Evolutionary conservation across 1,284 basidiomycete genomes (phyloP), one percentile per base, ranked within the genome.

Genomic region (Neonothopanus nambi): DNA sequence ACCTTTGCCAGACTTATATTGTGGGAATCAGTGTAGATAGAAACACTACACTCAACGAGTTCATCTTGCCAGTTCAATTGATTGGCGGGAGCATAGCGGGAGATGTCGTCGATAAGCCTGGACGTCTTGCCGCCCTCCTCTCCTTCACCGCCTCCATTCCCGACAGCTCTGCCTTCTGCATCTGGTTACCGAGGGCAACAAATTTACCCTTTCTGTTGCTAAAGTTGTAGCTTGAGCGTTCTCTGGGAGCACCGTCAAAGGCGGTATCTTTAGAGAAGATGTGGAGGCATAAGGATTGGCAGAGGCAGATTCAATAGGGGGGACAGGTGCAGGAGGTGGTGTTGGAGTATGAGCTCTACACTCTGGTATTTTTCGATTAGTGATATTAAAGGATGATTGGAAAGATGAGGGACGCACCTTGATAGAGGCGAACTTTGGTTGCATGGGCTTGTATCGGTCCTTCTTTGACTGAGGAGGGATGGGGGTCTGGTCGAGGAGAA

Each of bases 361-460:
- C 90, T 91, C 78, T 84, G 12, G 30, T 40, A 8, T n/a, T n/a
- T n/a, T n/a, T n/a, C n/a, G n/a, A n/a, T n/a, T n/a, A n/a, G n/a
- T n/a, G n/a, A n/a, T n/a, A n/a, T n/a, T n/a, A n/a, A n/a, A n/a
- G n/a, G n/a, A n/a, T n/a, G n/a, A n/a, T n/a, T n/a, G n/a, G n/a
- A n/a, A n/a, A n/a, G n/a, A n/a, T n/a, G n/a, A n/a, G n/a, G n/a
- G n/a, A 52, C 62, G 7, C 26, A 85, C 89, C 75, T 89, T 94
- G 70, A 95, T 94, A 3, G 92, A 93, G 0, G 93, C 90, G 68
- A 97, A 98, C 70, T 97, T 98, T 51, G 95, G 95, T 59, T 94
- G 92, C 93, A 97, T 97, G 6, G 95, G 92, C 68, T 94, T 95
- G 73, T 95, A 96, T 55, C 89, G 76, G 66, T 94, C 91, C 68